These are phyloP conservation scores for Aspergillus brunneoviolaceus DNA, from an alignment of 2,329 filamentous ascomycete species.

Conservation along the genomic window DNA sequence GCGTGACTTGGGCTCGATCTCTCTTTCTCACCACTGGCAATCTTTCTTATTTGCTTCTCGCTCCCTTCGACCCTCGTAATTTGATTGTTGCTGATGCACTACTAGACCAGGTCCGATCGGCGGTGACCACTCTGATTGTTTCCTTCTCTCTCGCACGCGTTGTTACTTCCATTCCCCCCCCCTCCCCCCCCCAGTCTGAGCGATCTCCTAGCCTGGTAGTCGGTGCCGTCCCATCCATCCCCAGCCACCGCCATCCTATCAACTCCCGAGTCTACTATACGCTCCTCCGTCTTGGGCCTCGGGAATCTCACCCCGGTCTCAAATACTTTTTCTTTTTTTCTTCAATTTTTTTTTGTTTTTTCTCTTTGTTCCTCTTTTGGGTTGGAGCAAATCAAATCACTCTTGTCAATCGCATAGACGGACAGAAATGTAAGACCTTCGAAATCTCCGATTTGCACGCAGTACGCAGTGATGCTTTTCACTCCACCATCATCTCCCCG, in stretches of 20 bases:
- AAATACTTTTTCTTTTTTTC: background rate
- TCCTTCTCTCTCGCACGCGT: background rate
- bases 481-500: background rate
- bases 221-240: slow-evolving; percentile 7
- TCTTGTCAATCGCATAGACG: background rate
- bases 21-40: background rate
- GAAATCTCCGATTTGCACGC: background rate
- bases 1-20: slow-evolving; percentile 22
- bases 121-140: background rate
- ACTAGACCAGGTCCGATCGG: slow-evolving; percentile 7
- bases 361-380: background rate
- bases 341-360: slow-evolving; percentile 1
- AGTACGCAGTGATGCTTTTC: background rate
- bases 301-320: background rate
- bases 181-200: slow-evolving; percentile 12
- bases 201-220: slow-evolving; percentile 15
- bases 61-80: slow-evolving; percentile 6
- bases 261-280: background rate
- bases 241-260: slow-evolving; percentile 25
- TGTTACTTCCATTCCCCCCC: slow-evolving; percentile 17
- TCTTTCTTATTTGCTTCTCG: slow-evolving; percentile 7
- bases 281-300: background rate
- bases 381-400: slow-evolving; percentile 1
- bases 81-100: slow-evolving; percentile 1
- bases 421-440: background rate